Base-by-base conservation (phyloP, 768 basidiomycete genomes). In the Tulasnella sp. region DNA sequence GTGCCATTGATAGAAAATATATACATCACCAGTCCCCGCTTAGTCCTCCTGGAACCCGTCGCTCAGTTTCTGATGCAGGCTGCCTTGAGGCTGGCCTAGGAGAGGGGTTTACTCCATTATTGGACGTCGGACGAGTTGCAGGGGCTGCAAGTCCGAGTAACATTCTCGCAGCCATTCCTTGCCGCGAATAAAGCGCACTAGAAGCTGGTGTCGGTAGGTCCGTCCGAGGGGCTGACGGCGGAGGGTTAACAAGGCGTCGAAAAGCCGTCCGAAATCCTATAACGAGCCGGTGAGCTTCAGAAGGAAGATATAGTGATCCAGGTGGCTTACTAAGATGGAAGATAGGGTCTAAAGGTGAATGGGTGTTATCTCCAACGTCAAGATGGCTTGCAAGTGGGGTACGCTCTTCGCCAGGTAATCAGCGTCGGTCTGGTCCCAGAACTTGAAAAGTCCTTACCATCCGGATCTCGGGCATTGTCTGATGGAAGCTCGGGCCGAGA, bases 231-330 rank as follows among this genome's bases (percentile, higher is more conserved):
- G 45, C 73, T 40, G 52, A 29, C 19, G 72, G 72, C 17, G 72
- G 73, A 9, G 73, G 73, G 37, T 58, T 52, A 25, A 74, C 8
- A 22, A 74, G 49, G 6, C 73, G 42, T 11, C 64, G 45, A 5
- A 49, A 74, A 4, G 52, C 37, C n/a, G 73, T 37, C 14, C 73
- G 73, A 19, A 74, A 37, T 12, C 73, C 73, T 74, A n/a, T 19
- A 73, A 25, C 72, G 19, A 25, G 22, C n/a, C 42, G 4, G 3
- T 31, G 15, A 36, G 34, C 6, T 72, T 34, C 22, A n/a, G 25
- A 45, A 19, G 49, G 72, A 52, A 72, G 31, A 5, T 12, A 15
- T 45, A 31, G 40, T 3, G 25, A 29, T 31, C 0, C 34, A 11
- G 29, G 4, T 22, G 52, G 34, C 72, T 42, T 54, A 72, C 36